Evolutionary conservation across 2,329 filamentous ascomycete genomes (phyloP).

Genomic region (Alternaria triticimaculans): DNA sequence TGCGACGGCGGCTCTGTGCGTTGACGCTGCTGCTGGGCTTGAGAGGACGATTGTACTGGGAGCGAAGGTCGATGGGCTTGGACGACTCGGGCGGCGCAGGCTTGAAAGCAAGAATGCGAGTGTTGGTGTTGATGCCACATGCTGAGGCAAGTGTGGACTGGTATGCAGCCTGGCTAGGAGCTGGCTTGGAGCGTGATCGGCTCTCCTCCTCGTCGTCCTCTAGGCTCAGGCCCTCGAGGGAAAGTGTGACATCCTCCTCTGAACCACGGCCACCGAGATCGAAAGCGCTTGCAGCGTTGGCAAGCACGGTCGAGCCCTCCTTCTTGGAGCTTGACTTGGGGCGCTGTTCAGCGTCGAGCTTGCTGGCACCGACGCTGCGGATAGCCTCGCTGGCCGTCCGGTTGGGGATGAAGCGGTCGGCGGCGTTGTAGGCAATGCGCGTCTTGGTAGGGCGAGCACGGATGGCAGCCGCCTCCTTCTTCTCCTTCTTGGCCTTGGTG

Average conservation of each 20-base stretch:
- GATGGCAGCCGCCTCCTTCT: constrained; percentile 39
- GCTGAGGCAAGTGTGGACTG: constrained; percentile 89
- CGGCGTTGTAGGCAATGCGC: constrained; percentile 66
- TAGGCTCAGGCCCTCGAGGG: constrained; percentile 80
- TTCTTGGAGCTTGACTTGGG: constrained; percentile 73
- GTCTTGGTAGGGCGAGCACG: constrained; percentile 47
- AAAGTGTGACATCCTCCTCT: constrained; percentile 75
- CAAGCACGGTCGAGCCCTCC: constrained; percentile 78
- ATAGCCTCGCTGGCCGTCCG: constrained; percentile 88
- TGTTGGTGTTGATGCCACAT: constrained; percentile 91
- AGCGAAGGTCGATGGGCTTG: constrained; percentile 95
- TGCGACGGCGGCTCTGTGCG: constrained; percentile 87
- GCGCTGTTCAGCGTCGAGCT: constrained; percentile 68
- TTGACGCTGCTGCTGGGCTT: constrained; percentile 76
- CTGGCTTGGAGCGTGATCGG: constrained; percentile 74
- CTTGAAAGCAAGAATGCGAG: constrained; percentile 97
- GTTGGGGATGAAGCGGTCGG: constrained; percentile 96
- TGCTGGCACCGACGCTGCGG: constrained; percentile 78
- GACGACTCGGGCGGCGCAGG: constrained; percentile 97
- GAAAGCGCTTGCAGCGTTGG: constrained; percentile 73
- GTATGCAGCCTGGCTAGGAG: constrained; percentile 88
- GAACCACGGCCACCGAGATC: constrained; percentile 66
- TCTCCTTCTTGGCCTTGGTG: constrained; percentile 48
- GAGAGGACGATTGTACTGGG: constrained; percentile 96
- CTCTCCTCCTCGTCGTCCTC: constrained; percentile 71